Percentiles rank a stretch among this genome's conserved stretches.
These are phyloP conservation scores for Cyberlindnera americana DNA, from an alignment of 805 yeast genomes.

Conservation along the genomic window DNA sequence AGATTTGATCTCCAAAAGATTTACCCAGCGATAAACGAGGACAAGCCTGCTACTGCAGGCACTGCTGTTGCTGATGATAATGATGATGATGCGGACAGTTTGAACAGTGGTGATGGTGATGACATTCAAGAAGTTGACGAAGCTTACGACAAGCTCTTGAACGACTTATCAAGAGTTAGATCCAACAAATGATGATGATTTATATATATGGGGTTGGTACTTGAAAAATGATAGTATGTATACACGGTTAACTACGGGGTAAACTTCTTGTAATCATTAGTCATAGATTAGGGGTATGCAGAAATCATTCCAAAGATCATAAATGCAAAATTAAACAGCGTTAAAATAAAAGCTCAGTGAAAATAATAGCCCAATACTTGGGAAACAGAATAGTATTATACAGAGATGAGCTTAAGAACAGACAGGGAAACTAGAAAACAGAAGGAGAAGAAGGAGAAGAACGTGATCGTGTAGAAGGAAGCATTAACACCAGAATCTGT, in stretches of 20 bases:
- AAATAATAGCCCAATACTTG: too few species aligned
- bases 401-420: too few species aligned
- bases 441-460: not conserved
- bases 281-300: conserved; percentile 1
- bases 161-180: conserved; percentile 63
- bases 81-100: conserved; percentile 10
- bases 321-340: not conserved
- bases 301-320: conserved; percentile 10
- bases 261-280: not conserved
- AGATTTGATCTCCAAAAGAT: conserved; percentile 48
- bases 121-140: conserved; percentile 53
- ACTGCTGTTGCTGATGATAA: not conserved
- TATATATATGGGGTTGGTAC: not conserved
- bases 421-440: not conserved
- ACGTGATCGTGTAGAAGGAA: not conserved
- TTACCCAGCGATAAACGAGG: conserved; percentile 31
- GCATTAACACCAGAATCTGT: conserved; percentile 51
- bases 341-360: not conserved
- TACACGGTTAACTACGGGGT: too few species aligned
- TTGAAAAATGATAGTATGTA: too few species aligned
- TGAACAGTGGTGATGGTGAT: conserved; percentile 10
- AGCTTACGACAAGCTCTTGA: conserved; percentile 67
- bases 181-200: conserved; percentile 38
- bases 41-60: conserved; percentile 1
- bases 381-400: too few species aligned